Evolutionary conservation across 768 basidiomycete species (phyloP).

Genomic region (Suillus occidentalis): DNA sequence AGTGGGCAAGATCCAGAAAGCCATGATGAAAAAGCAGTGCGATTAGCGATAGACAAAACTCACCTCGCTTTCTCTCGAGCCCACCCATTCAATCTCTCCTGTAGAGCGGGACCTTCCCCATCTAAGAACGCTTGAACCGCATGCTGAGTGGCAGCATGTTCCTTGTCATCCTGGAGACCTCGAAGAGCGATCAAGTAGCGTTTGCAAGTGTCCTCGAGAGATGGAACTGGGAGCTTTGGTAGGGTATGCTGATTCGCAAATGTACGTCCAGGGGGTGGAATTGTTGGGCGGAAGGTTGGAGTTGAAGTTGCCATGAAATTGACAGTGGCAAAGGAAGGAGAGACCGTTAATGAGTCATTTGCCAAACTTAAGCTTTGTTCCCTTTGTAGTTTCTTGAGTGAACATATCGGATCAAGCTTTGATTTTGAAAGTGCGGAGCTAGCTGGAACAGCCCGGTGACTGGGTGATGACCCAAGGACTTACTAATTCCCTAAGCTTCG

Average conservation of each 20-base stretch:
- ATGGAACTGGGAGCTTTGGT: slow-evolving; percentile 91
- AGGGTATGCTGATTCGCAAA: slow-evolving; percentile 65
- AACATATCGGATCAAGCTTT: slow-evolving; percentile 2
- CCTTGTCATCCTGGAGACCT: slow-evolving; percentile 78
- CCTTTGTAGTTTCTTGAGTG: slow-evolving; percentile 3
- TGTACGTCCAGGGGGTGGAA: slow-evolving; percentile 36
- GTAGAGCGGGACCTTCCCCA: slow-evolving; percentile 78
- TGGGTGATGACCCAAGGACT: neutral
- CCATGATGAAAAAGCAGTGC: neutral
- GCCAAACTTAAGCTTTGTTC: neutral
- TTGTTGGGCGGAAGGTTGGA: slow-evolving; percentile 14
- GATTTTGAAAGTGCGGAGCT: slow-evolving; percentile 9
- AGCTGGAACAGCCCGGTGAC: neutral
- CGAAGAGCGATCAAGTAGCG: slow-evolving; percentile 81
- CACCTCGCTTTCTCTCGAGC: slow-evolving; percentile 71
- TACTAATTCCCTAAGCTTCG: neutral
- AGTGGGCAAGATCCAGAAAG: slow-evolving; percentile 4
- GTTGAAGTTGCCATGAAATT: slow-evolving; percentile 8
- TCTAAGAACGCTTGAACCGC: slow-evolving; percentile 81
- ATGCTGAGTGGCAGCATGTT: slow-evolving; percentile 71
- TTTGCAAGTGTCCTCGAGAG: slow-evolving; percentile 80
- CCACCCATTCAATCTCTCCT: slow-evolving; percentile 76
- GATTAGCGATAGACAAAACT: slow-evolving; percentile 17
- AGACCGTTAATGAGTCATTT: neutral
- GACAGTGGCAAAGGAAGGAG: neutral